Evolutionary conservation across 2,329 filamentous ascomycete genomes (phyloP).

Genomic region (Cladosporium sp.): DNA sequence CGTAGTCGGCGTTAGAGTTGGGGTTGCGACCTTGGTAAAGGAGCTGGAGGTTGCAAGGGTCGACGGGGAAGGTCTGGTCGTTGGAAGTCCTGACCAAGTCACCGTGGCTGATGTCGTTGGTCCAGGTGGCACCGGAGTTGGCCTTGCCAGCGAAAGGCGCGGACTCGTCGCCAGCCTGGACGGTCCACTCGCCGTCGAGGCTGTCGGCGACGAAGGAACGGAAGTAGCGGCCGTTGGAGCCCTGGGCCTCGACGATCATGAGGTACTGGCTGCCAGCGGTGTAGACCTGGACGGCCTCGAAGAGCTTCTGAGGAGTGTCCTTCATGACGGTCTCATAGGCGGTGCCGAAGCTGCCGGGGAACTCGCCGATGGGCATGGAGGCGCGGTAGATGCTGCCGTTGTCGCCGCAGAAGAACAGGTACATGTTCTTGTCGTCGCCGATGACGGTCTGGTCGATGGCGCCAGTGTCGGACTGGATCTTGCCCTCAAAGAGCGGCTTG

Average conservation of each 20-base stretch:
- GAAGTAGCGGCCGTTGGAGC: constrained; percentile 61
- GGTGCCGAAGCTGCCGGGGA: constrained; percentile 61
- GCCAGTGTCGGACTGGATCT: constrained; percentile 54
- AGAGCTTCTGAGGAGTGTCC: constrained; percentile 58
- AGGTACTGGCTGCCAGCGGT: constrained; percentile 61
- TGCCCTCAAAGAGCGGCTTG: constrained; percentile 59
- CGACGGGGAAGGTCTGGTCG: constrained; percentile 64
- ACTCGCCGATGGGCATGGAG: constrained; percentile 62
- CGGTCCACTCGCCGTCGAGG: constrained; percentile 59
- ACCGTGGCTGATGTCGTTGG: constrained; percentile 66
- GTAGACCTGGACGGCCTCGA: constrained; percentile 69
- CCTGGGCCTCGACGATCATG: constrained; percentile 67
- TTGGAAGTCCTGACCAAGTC: constrained; percentile 58
- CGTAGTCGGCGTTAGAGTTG: constrained; percentile 49
- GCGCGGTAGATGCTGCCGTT: constrained; percentile 66
- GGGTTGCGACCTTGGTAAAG: constrained; percentile 62
- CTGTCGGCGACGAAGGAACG: constrained; percentile 63
- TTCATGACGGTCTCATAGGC: constrained; percentile 52
- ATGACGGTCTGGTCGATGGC: constrained; percentile 65
- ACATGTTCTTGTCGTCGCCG: constrained; percentile 61
- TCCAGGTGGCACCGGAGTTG: constrained; percentile 66
- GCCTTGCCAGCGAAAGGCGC: constrained; percentile 67
- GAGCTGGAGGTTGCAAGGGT: constrained; percentile 64
- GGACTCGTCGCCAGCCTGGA: constrained; percentile 56
- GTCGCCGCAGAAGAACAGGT: constrained; percentile 67